phyloP scores from a whole-genome alignment of 371 early-diverging fungal species.

The Astathelohania contejeani region DNA sequence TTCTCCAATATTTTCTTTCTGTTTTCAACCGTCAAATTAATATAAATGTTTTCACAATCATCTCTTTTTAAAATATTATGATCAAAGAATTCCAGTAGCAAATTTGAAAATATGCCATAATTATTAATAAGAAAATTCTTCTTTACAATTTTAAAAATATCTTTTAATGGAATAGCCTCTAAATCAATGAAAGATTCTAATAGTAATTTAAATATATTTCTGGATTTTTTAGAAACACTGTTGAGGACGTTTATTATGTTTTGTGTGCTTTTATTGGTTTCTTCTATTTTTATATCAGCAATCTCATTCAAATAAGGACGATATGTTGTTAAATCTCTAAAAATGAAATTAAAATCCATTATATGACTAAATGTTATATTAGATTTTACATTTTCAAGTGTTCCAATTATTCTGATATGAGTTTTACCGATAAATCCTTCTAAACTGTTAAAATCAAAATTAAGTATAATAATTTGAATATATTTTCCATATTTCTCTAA shows the following conservation, averaged over 20 bases:
- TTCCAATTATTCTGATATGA: slow-evolving; percentile 33
- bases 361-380: slow-evolving; percentile 22
- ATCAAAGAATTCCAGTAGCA: slow-evolving; percentile 39
- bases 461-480: slow-evolving; percentile 21
- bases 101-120: slow-evolving; percentile 7
- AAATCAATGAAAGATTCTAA: slow-evolving; percentile 4
- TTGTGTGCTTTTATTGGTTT: slow-evolving; percentile 3
- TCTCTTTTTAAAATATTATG: slow-evolving; percentile 36
- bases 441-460: slow-evolving; percentile 29
- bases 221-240: slow-evolving; percentile 30
- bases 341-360: slow-evolving; percentile 38
- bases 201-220: slow-evolving; percentile 19
- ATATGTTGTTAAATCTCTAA: slow-evolving; percentile 48
- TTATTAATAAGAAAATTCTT: slow-evolving; percentile 21
- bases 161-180: not conserved
- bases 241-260: slow-evolving; percentile 16
- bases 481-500: slow-evolving; percentile 1
- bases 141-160: slow-evolving; percentile 27
- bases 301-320: slow-evolving; percentile 35
- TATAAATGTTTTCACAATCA: too few relatives aligned
- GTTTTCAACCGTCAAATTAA: too few relatives aligned
- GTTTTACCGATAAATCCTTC: slow-evolving; percentile 2
- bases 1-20: too few relatives aligned
- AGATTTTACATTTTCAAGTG: slow-evolving; percentile 35
- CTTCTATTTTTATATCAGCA: slow-evolving; percentile 20